These are phyloP conservation scores for Trypanosoma cruzi DNA, from an alignment of 208 protist genomes.

Conservation along the genomic window DNA sequence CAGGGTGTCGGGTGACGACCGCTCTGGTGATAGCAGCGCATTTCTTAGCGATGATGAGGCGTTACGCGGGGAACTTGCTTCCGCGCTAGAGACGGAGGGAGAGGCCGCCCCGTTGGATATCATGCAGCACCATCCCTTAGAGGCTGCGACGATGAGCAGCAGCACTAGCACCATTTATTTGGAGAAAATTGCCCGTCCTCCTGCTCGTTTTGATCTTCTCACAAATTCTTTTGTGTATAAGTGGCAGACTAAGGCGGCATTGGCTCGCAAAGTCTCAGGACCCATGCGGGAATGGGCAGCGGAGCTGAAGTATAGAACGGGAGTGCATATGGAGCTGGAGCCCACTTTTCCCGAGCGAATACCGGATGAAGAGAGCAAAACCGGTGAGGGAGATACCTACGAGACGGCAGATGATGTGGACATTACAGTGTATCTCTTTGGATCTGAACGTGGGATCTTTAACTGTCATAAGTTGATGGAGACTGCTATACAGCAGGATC, in stretches of 20 bases:
- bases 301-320: slow-evolving; percentile 91
- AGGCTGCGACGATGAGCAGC: background rate
- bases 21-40: slow-evolving; percentile 24
- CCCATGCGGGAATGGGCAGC: slow-evolving; percentile 92
- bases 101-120: slow-evolving; percentile 19
- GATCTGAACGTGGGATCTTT: slow-evolving; percentile 85
- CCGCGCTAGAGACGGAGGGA: slow-evolving; percentile 51
- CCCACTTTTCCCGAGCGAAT: slow-evolving; percentile 69
- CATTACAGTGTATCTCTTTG: slow-evolving; percentile 89
- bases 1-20: slow-evolving; percentile 4
- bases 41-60: slow-evolving; percentile 50
- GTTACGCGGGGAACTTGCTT: slow-evolving; percentile 67
- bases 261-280: slow-evolving; percentile 79
- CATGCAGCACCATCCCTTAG: slow-evolving; percentile 11
- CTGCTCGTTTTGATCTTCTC: slow-evolving; percentile 83
- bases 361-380: slow-evolving; percentile 1
- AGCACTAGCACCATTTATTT: slow-evolving; percentile 36
- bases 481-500: slow-evolving; percentile 69
- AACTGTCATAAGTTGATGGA: slow-evolving; percentile 92
- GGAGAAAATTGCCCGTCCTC: slow-evolving; percentile 67
- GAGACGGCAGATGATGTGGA: slow-evolving; percentile 85
- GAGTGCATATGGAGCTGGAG: slow-evolving; percentile 89
- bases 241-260: slow-evolving; percentile 83
- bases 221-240: slow-evolving; percentile 89
- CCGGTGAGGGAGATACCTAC: slow-evolving; percentile 52